Conservation (phyloP, 306 rosid genomes). For the Leucaena leucocephala region DNA sequence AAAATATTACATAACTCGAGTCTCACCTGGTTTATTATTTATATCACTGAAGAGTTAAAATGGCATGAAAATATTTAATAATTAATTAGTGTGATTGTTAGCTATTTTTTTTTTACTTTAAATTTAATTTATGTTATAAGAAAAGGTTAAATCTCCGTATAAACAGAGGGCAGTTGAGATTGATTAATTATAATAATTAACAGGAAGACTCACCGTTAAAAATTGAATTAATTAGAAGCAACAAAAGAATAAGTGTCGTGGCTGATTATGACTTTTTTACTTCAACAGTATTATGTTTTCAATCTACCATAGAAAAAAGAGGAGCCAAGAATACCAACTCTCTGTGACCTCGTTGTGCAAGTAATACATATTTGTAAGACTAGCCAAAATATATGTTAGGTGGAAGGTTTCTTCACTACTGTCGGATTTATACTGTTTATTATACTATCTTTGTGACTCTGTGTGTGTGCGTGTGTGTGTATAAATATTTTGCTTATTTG, state of each 20-base stretch:
- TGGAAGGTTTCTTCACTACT: background rate
- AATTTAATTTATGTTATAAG: background rate
- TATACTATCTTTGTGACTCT: background rate
- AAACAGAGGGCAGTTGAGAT: background rate
- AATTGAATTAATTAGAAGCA: background rate
- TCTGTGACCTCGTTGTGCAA: background rate
- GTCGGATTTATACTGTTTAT: background rate
- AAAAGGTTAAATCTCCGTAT: background rate
- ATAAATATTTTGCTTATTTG: background rate
- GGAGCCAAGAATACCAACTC: conserved; percentile 6
- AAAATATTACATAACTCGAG: too few relatives aligned
- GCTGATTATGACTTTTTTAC: background rate
- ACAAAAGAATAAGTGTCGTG: background rate
- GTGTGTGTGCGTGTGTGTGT: background rate
- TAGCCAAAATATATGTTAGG: background rate
- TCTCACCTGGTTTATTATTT: too few relatives aligned
- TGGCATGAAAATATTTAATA: too few relatives aligned
- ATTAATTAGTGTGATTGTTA: too few relatives aligned
- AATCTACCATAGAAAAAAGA: background rate
- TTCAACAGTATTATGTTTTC: background rate
- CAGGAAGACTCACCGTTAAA: background rate
- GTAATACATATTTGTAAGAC: background rate
- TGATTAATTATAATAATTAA: background rate
- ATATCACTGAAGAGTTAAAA: too few relatives aligned
- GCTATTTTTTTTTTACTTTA: too few relatives aligned